These are phyloP conservation scores for Mucor irregularis DNA, from an alignment of 371 early-diverging fungal genomes.

Conservation along the genomic window DNA sequence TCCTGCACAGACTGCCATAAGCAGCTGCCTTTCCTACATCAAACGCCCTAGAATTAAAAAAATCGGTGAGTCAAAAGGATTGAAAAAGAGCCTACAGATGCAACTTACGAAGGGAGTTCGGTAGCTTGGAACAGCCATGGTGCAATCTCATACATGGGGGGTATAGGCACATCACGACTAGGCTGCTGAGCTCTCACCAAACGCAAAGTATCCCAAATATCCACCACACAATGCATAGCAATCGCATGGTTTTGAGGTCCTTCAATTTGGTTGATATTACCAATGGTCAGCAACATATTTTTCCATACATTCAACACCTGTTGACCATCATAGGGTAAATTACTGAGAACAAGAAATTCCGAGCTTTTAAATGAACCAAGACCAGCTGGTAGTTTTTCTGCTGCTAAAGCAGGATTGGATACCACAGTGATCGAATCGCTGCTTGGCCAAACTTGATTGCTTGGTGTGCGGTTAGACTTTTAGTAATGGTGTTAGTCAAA, in stretches of 20 bases:
- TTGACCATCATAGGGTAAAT: conserved; percentile 40
- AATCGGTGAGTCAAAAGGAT: background rate
- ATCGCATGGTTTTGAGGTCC: conserved; percentile 64
- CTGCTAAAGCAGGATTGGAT: conserved; percentile 29
- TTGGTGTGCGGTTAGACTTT: conserved; percentile 44
- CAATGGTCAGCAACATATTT: conserved; percentile 70
- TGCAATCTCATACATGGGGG: conserved; percentile 64
- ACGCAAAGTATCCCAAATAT: conserved; percentile 68
- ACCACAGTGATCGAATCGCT: conserved; percentile 29
- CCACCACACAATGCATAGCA: conserved; percentile 69
- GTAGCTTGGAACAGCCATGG: conserved; percentile 72
- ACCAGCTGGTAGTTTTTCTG: conserved; percentile 37
- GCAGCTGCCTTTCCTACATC: conserved; percentile 61
- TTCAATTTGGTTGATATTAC: conserved; percentile 65
- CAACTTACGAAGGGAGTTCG: conserved; percentile 53
- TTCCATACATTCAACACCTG: conserved; percentile 61
- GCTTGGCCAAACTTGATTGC: conserved; percentile 22
- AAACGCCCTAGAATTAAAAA: conserved; percentile 38
- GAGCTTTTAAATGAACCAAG: conserved; percentile 43
- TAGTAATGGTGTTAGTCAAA: background rate
- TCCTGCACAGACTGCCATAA: conserved; percentile 70
- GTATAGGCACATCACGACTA: conserved; percentile 51
- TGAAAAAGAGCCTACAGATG: background rate
- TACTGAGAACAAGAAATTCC: conserved; percentile 48
- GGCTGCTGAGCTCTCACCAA: conserved; percentile 59